phyloP scores from a whole-genome alignment of 805 yeast genomes.

The Kuraishia molischiana region DNA sequence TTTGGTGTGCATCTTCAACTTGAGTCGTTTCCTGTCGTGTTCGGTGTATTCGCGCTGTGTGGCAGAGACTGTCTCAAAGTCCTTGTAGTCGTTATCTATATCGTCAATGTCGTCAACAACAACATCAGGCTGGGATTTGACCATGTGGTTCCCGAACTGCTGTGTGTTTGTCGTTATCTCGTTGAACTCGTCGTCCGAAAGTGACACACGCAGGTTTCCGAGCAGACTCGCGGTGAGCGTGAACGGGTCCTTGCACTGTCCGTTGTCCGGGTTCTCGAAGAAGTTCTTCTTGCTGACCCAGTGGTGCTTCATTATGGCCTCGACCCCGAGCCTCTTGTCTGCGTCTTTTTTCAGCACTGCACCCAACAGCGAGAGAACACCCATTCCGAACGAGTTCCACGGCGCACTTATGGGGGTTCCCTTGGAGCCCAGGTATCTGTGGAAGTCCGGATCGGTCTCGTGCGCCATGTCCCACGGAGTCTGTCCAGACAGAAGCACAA shows the following conservation, averaged over 20 bases:
- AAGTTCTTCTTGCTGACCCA: conserved; percentile 42
- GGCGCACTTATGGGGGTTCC: conserved; percentile 39
- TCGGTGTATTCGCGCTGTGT: conserved; percentile 34
- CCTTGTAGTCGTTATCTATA: conserved; percentile 11
- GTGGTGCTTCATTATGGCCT: conserved; percentile 35
- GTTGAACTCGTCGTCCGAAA: conserved; percentile 36
- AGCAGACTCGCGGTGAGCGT: conserved; percentile 40
- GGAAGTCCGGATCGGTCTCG: conserved; percentile 37
- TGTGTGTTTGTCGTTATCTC: conserved; percentile 1
- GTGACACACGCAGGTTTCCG: conserved; percentile 39
- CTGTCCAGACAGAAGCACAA: conserved; percentile 53
- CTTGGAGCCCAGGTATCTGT: conserved; percentile 26
- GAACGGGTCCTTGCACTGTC: conserved; percentile 43
- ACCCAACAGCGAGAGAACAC: conserved; percentile 39
- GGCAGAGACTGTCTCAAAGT: conserved; percentile 16
- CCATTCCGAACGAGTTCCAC: conserved; percentile 44
- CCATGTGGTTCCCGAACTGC: conserved; percentile 3
- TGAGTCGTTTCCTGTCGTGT: conserved; percentile 20
- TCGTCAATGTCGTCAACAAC: conserved; percentile 34
- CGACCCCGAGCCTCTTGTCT: conserved; percentile 28
- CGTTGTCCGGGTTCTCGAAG: conserved; percentile 30
- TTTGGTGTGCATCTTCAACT: conserved; percentile 11
- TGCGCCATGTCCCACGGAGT: conserved; percentile 69
- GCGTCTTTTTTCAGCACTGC: conserved; percentile 43
- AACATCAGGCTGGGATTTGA: conserved; percentile 38